A percentile compares a stretch with the other conserved stretches of the same genome.
Conservation (phyloP, 495 filamentous ascomycete genomes). For the Penicillium longicatenatum region DNA sequence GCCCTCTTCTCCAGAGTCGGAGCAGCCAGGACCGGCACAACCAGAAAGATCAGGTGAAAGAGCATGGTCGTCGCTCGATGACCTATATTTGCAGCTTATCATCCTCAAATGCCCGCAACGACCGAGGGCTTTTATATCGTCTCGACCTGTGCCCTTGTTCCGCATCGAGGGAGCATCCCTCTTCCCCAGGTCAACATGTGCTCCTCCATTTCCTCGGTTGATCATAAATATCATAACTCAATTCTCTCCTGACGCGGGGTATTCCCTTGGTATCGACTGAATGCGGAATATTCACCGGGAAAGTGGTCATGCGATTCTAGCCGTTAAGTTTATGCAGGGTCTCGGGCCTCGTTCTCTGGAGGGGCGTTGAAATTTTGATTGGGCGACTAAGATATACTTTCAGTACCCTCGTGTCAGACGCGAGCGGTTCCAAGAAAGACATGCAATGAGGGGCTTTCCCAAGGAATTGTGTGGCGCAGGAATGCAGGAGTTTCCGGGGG, state of each 20-base stretch:
- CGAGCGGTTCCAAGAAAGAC: too few species aligned
- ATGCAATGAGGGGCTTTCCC: background rate
- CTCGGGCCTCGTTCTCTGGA: background rate
- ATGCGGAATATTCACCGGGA: background rate
- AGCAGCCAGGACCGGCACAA: constrained; percentile 14
- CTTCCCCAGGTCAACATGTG: background rate
- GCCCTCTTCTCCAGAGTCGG: constrained; percentile 26
- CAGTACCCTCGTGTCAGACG: background rate
- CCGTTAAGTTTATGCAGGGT: background rate
- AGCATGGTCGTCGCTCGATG: constrained; percentile 7
- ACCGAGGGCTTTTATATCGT: background rate
- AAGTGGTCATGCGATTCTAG: background rate
- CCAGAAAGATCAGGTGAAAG: constrained; percentile 1
- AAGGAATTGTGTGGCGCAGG: background rate
- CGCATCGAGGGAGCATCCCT: background rate
- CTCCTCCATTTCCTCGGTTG: background rate
- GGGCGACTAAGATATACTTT: background rate
- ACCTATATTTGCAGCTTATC: background rate
- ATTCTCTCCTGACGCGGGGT: background rate
- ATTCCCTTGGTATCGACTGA: background rate
- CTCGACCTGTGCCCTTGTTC: background rate
- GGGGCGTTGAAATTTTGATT: background rate
- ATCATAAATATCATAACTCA: background rate
- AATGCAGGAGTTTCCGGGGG: background rate
- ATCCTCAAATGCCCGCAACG: background rate